Base-by-base conservation (phyloP, 345 rosid species). In the Cardamine resedifolia region DNA sequence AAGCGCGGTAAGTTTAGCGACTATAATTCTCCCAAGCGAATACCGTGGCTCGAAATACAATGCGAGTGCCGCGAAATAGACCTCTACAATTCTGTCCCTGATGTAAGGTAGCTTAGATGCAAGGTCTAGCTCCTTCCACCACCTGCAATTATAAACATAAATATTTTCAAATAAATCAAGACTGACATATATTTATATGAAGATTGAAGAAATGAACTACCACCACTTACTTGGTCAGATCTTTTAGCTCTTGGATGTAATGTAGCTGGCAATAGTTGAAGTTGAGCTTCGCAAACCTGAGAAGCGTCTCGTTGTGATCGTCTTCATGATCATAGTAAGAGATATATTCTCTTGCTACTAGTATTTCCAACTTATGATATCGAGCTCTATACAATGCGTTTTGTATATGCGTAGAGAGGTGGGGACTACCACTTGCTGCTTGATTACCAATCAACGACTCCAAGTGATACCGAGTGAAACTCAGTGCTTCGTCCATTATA, bases 51-150 rank as follows among this genome's bases (percentile, higher is more conserved):
- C 58, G 47, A 49, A 50, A n/a, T 47, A 65, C 2, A 38, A 0
- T 15, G 45, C 20, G 4, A 31, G 2, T 2, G 8, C 27, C 20
- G 7, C 44, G 4, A 11, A 3, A 18, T 11, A 33, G 31, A 3
- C 2, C 70, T 64, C 69, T 6, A 64, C 43, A 30, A 65, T 26
- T 8, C 44, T 65, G 8, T 58, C 44, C 10, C 64, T 33, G 1
- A 65, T 24, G 31, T 10, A 50, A 49, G 70, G 58, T 20, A 48
- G 58, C 28, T 65, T 49, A 30, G 27, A 14, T 33, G 44, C 58
- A 12, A 65, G 20, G 3, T 19, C 61, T n/a, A 57, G 10, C 31
- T 49, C 70, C 21, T 49, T 65, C 70, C 70, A 49, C 70, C 70
- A 49, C 8, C 58, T 65, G 19, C 31, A 43, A n/a, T n/a, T n/a